Evolutionary conservation across 192 early-diverging fungal species (phyloP).

Genomic region (Cetraspora pellucida): DNA sequence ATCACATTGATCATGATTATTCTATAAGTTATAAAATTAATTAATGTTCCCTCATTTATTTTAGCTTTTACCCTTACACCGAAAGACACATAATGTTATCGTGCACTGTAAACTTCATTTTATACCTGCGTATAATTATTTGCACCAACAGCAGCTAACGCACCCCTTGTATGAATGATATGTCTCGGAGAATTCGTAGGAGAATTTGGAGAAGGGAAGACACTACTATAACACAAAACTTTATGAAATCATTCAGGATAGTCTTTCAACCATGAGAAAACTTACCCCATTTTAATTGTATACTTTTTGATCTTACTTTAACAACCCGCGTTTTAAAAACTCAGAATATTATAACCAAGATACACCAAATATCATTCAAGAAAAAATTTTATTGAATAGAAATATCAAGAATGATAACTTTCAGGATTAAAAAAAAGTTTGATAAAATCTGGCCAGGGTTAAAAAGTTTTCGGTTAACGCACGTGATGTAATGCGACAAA

Average conservation of each 20-base stretch:
- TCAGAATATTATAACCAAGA: no score
- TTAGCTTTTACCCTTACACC: neutral
- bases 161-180: neutral
- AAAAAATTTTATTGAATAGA: no score
- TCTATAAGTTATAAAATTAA: neutral
- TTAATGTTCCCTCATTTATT: neutral
- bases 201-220: neutral
- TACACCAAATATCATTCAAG: no score
- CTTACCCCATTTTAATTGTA: neutral
- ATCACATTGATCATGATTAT: slow-evolving; percentile 45
- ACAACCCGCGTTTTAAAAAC: no score
- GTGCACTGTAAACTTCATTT: neutral
- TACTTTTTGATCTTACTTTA: no score
- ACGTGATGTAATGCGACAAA: no score
- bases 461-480: no score
- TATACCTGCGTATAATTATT: neutral
- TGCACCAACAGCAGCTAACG: neutral
- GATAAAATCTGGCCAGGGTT: no score
- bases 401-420: no score
- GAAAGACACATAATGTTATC: neutral
- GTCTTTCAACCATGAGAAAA: neutral
- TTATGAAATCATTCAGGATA: neutral
- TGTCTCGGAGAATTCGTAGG: neutral
- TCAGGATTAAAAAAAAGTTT: no score
- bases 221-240: neutral